Evolutionary conservation across 2,329 filamentous ascomycete species (phyloP), one percentile per base, ranked within the genome.

Genomic region (Diaporthe ampelina): DNA sequence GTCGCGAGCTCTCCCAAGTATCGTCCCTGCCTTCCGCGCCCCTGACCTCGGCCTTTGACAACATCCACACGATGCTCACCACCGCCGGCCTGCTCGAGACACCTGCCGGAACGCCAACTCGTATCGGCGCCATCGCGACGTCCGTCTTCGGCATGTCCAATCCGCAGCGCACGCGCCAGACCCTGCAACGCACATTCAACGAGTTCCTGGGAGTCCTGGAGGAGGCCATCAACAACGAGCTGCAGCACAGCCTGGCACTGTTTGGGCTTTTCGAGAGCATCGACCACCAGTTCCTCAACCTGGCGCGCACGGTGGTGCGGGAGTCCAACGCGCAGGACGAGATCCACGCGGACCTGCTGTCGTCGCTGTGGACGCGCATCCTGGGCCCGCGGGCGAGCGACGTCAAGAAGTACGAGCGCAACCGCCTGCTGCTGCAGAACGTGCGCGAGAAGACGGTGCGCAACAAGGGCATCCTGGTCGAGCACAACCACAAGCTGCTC

Each of bases 211-310:
- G 90, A 48, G 94, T 97, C 0, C 91, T 98, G 29, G 96, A 98
- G 84, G 95, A 98, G 76, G 93, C 94, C 75, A 97, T 98, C 82
- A 91, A 93, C 79, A 93, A 90, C 77, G 95, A 98, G 83, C 88
- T 98, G 26, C 92, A 92, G 71, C 93, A 96, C 83, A 94, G 93
- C 54, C 90, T 95, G 1, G 90, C 91, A 1, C 90, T 98, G 19
- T 97, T 98, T 82, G 91, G 91, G 4, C 91, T 98, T n/a, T 98
- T 98, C 82, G 95, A 98, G 82, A 91, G 92, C 74, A 95, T 98
- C 78, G 96, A 98, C 84, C 90, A 92, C 70, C 95, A 97, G 82
- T 98, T 98, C 83, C 89, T 95, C 76, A 97, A 97, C 81, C 89
- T 98, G 0, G 94, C 94, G 76, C 93, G 95, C 75, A 94, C 92